Conservation (phyloP, 306 rosid genomes). For the Styphnolobium japonicum region DNA sequence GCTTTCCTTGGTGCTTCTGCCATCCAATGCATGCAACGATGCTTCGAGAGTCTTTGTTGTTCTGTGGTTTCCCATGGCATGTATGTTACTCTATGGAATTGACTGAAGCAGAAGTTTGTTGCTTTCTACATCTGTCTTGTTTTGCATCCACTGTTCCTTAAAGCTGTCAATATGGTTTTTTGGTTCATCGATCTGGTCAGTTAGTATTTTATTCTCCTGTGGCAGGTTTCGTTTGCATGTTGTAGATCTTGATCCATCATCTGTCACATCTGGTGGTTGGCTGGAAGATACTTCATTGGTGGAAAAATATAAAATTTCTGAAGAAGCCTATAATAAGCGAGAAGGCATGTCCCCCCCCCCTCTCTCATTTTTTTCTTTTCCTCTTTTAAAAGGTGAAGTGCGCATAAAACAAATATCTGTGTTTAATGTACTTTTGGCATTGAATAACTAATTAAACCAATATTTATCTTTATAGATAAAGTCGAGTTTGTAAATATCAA, state of each 20-base stretch:
- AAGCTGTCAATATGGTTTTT: background rate
- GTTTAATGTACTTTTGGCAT: constrained; percentile 18
- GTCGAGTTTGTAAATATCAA: background rate
- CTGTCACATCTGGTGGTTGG: constrained; percentile 96
- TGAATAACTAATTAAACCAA: background rate
- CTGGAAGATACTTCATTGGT: constrained; percentile 92
- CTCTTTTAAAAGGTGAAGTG: background rate
- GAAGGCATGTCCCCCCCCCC: constrained; percentile 43
- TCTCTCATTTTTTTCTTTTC: background rate
- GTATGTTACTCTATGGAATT: background rate
- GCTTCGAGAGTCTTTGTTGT: background rate
- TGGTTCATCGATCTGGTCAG: background rate
- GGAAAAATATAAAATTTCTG: constrained; percentile 77
- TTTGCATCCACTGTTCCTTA: background rate
- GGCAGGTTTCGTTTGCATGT: constrained; percentile 73
- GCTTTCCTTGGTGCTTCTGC: background rate
- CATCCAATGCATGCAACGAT: background rate
- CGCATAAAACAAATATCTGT: background rate
- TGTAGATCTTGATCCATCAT: constrained; percentile 81
- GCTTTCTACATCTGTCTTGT: background rate
- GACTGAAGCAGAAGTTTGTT: background rate
- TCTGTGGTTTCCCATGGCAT: background rate
- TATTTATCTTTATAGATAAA: background rate
- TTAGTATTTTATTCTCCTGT: constrained; percentile 9
- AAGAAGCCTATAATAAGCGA: constrained; percentile 77